Base-by-base conservation (phyloP, 1,139 yeast genomes). In the Groenewaldozyma sp. region DNA sequence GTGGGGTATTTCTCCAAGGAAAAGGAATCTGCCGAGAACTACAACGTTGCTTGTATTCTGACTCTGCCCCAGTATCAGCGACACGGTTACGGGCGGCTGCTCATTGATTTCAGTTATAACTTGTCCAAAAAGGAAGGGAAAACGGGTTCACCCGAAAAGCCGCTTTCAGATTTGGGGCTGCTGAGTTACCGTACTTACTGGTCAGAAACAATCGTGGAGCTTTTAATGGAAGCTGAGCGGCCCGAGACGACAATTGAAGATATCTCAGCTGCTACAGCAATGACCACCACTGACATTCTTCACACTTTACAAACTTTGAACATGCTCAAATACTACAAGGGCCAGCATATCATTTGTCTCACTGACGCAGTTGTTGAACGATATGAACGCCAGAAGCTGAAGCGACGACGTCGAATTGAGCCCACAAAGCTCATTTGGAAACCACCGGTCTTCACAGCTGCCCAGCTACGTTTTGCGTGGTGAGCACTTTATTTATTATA, bases 1-100 rank as follows among this genome's bases (percentile, higher is more conserved):
- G 95, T 91, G 10, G 99, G 99, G 0, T 91, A 83, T 58, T 91
- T 91, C 56, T 88, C 97, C 2, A 91, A 91, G 54, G 99, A 91
- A 60, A 91, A 91, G 61, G 97, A 88, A 62, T 78, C 88, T 49
- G 94, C 95, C 0, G 97, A 91, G 55, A 82, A 80, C n/a, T 91
- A 88, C 64, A 91, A 91, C 55, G 93, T 91, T 28, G 98, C 98
- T 0, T 91, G 99, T 76, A 91, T 91, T 56, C 66, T 93, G 51
- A 88, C 97, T 0, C 63, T 91, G 38, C 99, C 99, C 2, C 95
- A 93, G 55, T 91, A 91, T 62, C 99, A 91, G 61, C 76, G 95
- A 54, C 83, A 74, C 65, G 99, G 99, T 1, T 93, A 76, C 58
- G 98, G 98, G 45, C 79, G 88, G 51, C 67, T 93, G 32, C 69